phyloP scores from a whole-genome alignment of 140 eudicot species.

The Oenanthe javanica region DNA sequence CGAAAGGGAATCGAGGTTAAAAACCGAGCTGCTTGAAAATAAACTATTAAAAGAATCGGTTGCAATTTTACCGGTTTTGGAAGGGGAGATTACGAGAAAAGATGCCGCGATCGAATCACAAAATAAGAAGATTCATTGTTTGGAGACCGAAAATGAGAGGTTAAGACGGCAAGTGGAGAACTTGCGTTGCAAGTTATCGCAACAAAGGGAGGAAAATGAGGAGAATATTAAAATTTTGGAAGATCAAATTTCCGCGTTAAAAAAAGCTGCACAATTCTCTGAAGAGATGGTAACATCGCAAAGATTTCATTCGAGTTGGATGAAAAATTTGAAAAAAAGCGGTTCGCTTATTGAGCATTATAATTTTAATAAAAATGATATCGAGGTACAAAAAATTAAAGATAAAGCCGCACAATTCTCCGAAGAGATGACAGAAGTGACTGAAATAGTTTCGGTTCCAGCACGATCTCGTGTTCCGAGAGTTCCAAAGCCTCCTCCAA shows the following conservation, averaged over 20 bases:
- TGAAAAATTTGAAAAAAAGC: constrained; percentile 35
- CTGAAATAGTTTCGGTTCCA: constrained; percentile 13
- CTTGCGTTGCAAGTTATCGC: constrained; percentile 35
- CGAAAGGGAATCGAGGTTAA: constrained; percentile 56
- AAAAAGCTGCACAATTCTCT: constrained; percentile 16
- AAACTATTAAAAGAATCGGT: constrained; percentile 60
- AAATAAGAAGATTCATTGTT: constrained; percentile 28
- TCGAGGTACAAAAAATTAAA: constrained; percentile 18
- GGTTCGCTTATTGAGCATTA: constrained; percentile 16
- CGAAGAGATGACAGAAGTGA: constrained; percentile 36
- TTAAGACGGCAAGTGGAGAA: constrained; percentile 50
- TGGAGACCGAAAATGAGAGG: constrained; percentile 64
- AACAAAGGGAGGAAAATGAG: constrained; percentile 41
- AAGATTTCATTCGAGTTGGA: constrained; percentile 31
- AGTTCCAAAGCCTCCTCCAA: constrained; percentile 89
- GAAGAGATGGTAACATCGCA: constrained; percentile 47
- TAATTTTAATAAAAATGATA: not conserved
- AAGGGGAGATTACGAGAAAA: constrained; percentile 47
- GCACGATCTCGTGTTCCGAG: constrained; percentile 67
- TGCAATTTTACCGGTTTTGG: constrained; percentile 64
- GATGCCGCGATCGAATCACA: constrained; percentile 28
- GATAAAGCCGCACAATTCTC: constrained; percentile 12
- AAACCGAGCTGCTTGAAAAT: constrained; percentile 68
- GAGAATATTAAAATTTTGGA: constrained; percentile 23
- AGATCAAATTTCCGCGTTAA: constrained; percentile 22